phyloP scores from a whole-genome alignment of 2,329 filamentous ascomycete species.

The Scytalidium sp. region DNA sequence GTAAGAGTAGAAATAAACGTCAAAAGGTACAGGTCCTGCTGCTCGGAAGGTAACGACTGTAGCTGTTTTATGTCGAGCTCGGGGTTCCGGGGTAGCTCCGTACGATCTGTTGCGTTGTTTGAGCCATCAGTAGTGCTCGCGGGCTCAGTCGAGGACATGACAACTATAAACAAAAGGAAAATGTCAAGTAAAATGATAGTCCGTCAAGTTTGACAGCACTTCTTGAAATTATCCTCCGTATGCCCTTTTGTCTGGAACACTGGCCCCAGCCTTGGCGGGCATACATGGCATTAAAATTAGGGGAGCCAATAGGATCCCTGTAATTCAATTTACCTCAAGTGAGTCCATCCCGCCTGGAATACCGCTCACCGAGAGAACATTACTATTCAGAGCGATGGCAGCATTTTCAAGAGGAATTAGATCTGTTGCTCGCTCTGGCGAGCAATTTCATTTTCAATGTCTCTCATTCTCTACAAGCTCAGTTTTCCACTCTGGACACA shows the following conservation, averaged over 20 bases:
- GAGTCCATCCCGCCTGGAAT: background rate
- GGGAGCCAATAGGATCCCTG: background rate
- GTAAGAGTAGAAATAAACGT: slow-evolving; percentile 82
- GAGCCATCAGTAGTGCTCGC: slow-evolving; percentile 29
- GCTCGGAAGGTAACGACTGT: slow-evolving; percentile 83
- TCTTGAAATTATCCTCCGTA: background rate
- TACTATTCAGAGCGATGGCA: slow-evolving; percentile 15
- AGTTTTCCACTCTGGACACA: slow-evolving; percentile 65
- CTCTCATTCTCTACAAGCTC: slow-evolving; percentile 40
- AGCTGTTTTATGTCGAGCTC: slow-evolving; percentile 91
- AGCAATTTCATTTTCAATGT: slow-evolving; percentile 22
- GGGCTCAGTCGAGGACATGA: slow-evolving; percentile 28
- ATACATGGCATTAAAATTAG: background rate
- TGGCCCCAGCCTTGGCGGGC: background rate
- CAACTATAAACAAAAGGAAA: slow-evolving; percentile 10
- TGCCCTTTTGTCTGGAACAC: background rate
- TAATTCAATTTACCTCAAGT: background rate
- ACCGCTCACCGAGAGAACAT: background rate
- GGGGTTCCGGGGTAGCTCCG: slow-evolving; percentile 50
- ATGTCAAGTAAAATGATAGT: background rate
- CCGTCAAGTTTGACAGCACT: background rate
- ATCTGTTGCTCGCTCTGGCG: slow-evolving; percentile 7
- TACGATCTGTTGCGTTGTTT: slow-evolving; percentile 28
- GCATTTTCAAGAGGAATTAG: slow-evolving; percentile 24
- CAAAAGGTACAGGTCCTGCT: slow-evolving; percentile 91